Base-by-base conservation (phyloP, 768 basidiomycete genomes). In the Goffeauzyma gilvescens region DNA sequence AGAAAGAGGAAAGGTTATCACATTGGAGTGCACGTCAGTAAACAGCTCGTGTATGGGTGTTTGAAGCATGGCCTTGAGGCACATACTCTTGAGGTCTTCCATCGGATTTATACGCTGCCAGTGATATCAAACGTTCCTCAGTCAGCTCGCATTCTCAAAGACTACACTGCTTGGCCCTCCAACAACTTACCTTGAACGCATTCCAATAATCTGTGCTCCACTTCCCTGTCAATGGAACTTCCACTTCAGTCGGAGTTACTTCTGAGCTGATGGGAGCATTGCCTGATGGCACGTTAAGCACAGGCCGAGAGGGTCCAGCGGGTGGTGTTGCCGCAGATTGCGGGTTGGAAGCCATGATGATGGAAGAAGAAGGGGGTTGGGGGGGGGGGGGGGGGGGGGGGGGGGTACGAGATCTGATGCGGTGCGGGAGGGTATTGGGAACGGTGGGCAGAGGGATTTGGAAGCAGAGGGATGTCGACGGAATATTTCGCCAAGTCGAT, bases 211-310 rank as follows among this genome's bases (percentile, higher is more conserved):
- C 60, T 15, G 20, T 34, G 27, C 41, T 37, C 14, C 30, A 45
- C 47, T 61, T 51, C 28, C 59, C 59, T n/a, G 50, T 50, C 20
- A 51, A n/a, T 6, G 34, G 37, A 27, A 55, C 55, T 42, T 47
- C 55, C 13, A 46, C 49, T 17, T 38, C 37, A 27, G 57, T 41
- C 23, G 50, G 33, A 17, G 17, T 26, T 3, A 41, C 35, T n/a
- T 42, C 43, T 32, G 24, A 23, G 10, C 32, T 38, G 34, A 52
- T 45, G 15, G 32, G 17, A 23, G 48, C 48, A 39, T 61, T 61
- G 1, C 59, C 59, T 18, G 50, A 34, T 21, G 59, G 55, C 17
- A 61, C 55, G 27, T 58, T 61, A 10, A 61, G 48, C 2, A 49
- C 37, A 9, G 38, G 26, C 36, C 32, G n/a, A n/a, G n/a, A n/a